A percentile compares a stretch with the other conserved stretches of the same genome.
phyloP scores from a whole-genome alignment of 345 rosid genomes.

The Rhizophora apiculata region DNA sequence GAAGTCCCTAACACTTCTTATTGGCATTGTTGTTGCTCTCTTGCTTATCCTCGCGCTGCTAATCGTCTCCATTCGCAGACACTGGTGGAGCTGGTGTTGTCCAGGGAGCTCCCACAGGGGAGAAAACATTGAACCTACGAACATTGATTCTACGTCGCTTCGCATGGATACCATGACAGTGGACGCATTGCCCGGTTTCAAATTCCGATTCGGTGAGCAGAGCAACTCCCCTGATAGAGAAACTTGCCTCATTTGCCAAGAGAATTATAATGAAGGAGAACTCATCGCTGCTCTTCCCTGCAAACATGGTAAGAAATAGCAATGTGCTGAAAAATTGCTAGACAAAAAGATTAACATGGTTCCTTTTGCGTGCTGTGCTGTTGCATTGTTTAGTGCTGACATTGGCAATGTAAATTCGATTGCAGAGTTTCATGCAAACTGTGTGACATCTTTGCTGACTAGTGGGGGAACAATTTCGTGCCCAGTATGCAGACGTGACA shows the following conservation, averaged over 20 bases:
- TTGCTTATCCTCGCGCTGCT: constrained; percentile 43
- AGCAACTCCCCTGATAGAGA: constrained; percentile 36
- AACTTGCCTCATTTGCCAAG: constrained; percentile 72
- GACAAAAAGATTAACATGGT: neutral
- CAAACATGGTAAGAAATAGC: constrained; percentile 54
- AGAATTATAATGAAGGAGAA: constrained; percentile 68
- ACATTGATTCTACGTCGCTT: constrained; percentile 15
- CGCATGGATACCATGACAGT: too few species aligned
- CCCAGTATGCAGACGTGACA: constrained; percentile 75
- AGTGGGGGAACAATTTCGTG: constrained; percentile 61
- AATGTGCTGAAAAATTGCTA: neutral
- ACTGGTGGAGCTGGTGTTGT: constrained; percentile 44
- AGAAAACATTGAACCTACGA: constrained; percentile 27
- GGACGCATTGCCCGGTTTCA: constrained; percentile 38
- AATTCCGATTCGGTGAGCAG: constrained; percentile 35
- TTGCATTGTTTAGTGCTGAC: neutral
- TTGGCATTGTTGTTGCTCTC: constrained; percentile 30
- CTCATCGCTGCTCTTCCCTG: constrained; percentile 65
- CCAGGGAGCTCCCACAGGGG: constrained; percentile 20
- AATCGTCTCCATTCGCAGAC: constrained; percentile 34
- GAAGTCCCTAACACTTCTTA: too few species aligned
- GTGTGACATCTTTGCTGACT: constrained; percentile 72
- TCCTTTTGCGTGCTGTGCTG: neutral
- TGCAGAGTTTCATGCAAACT: constrained; percentile 67
- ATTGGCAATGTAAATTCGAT: neutral